Evolutionary conservation across 352 stramenopile genomes (phyloP).

Genomic region (Globisporangium splendens): DNA sequence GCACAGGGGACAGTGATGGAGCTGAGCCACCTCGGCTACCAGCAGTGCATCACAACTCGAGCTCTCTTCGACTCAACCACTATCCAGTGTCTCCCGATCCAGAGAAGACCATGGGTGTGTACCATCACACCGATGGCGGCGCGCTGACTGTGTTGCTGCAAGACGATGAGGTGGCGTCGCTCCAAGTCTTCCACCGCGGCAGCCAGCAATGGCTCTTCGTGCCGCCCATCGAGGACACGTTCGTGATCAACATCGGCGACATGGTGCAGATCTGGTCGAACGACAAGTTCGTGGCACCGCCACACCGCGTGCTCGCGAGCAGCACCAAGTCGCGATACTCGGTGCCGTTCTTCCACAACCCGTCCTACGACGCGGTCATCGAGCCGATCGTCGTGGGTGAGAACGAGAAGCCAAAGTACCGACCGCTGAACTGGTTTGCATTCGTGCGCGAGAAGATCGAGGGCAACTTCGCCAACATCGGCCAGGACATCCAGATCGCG

Average conservation of each 20-base stretch:
- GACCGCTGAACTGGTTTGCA: conserved; percentile 59
- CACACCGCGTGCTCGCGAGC: conserved; percentile 41
- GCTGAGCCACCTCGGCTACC: background rate
- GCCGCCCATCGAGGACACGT: conserved; percentile 28
- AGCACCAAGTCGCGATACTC: conserved; percentile 30
- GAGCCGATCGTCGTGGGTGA: conserved; percentile 22
- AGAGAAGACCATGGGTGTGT: conserved; percentile 30
- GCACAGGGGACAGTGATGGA: background rate
- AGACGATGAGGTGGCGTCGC: conserved; percentile 35
- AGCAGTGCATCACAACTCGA: conserved; percentile 52
- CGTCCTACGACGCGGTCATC: conserved; percentile 30
- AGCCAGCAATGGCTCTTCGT: conserved; percentile 35
- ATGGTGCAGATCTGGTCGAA: conserved; percentile 52
- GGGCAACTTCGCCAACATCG: conserved; percentile 76
- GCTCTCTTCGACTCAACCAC: conserved; percentile 90
- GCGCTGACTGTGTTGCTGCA: conserved; percentile 49
- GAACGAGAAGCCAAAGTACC: conserved; percentile 29
- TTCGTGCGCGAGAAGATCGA: conserved; percentile 68
- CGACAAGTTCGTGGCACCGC: conserved; percentile 37
- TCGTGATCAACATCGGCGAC: conserved; percentile 63
- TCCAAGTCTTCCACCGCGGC: conserved; percentile 42
- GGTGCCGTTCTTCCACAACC: conserved; percentile 38
- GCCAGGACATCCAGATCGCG: conserved; percentile 77
- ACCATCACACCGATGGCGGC: conserved; percentile 41
- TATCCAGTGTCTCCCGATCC: conserved; percentile 62